Evolutionary conservation across 2,329 filamentous ascomycete species (phyloP).

Genomic region (Chaetomium olivaceum): DNA sequence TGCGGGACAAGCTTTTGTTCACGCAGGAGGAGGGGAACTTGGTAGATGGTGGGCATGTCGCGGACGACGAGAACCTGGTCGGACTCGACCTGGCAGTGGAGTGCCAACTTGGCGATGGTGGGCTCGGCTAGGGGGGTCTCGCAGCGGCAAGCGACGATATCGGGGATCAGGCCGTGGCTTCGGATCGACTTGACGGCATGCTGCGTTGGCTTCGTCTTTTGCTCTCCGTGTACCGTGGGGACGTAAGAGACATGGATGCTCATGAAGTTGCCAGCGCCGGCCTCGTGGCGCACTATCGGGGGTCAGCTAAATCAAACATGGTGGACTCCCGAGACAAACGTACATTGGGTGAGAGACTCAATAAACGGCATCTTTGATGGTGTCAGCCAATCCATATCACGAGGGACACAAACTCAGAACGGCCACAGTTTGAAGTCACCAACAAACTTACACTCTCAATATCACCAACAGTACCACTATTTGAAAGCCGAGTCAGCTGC

Average conservation of each 20-base stretch:
- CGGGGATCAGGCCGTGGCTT: constrained; percentile 72
- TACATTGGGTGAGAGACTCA: constrained; percentile 25
- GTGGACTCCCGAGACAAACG: background rate
- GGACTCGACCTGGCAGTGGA: constrained; percentile 81
- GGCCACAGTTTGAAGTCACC: background rate
- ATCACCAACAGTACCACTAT: constrained; percentile 25
- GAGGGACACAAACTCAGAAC: too few relatives aligned
- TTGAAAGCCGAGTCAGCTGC: background rate
- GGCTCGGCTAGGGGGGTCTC: constrained; percentile 69
- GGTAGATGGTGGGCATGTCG: constrained; percentile 88
- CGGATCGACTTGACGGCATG: constrained; percentile 82
- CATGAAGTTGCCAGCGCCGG: constrained; percentile 75
- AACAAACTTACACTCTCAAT: constrained; percentile 24
- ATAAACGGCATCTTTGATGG: constrained; percentile 25
- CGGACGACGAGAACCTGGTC: constrained; percentile 88
- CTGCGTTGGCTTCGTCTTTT: constrained; percentile 98
- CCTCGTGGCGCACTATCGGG: constrained; percentile 21
- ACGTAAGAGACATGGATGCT: constrained; percentile 89
- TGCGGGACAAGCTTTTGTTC: constrained; percentile 72
- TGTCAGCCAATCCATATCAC: constrained; percentile 5
- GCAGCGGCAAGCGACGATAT: constrained; percentile 87
- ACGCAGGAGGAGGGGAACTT: constrained; percentile 88
- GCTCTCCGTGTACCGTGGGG: constrained; percentile 68
- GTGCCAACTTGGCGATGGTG: constrained; percentile 84
- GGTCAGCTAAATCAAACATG: background rate